A percentile compares a stretch with the other conserved stretches of the same genome.
phyloP scores from a whole-genome alignment of 108 stramenopile species.

The Aureococcus anophagefferens region DNA sequence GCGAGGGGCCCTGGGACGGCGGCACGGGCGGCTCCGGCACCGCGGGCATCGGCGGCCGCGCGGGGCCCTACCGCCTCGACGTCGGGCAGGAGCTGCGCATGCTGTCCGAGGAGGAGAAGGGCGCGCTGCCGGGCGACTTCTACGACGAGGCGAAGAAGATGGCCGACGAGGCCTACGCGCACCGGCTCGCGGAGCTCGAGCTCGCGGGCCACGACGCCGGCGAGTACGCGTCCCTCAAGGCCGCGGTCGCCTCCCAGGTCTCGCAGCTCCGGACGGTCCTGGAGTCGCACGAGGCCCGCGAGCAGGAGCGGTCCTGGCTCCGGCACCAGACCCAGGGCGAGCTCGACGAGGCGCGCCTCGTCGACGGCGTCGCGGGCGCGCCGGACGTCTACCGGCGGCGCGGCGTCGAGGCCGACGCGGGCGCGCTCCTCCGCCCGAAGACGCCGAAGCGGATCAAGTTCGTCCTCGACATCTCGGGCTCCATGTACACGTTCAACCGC shows the following conservation, averaged over 20 bases:
- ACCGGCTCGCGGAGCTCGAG: conserved; percentile 57
- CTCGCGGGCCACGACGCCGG: conserved; percentile 66
- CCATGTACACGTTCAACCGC: conserved; percentile 82
- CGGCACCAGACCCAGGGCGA: conserved; percentile 63
- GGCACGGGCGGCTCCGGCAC: no score
- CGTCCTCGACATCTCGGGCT: conserved; percentile 65
- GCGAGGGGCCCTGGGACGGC: no score
- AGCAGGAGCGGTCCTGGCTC: conserved; percentile 64
- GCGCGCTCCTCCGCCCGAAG: no score
- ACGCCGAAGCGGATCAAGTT: no score
- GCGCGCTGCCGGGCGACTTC: no score
- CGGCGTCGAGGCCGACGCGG: conserved; percentile 21
- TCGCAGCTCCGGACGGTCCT: conserved; percentile 44
- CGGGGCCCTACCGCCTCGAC: no score
- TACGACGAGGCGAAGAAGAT: no score
- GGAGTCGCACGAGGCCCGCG: conserved; percentile 36
- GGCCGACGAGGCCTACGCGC: conserved; percentile 56
- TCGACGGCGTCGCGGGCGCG: conserved; percentile 71
- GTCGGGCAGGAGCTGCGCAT: no score
- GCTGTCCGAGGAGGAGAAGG: no score
- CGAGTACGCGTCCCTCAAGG: conserved; percentile 47
- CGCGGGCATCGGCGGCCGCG: no score
- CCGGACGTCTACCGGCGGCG: conserved; percentile 68
- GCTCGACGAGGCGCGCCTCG: conserved; percentile 68
- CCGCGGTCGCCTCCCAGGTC: conserved; percentile 49